Percentiles rank a stretch among this genome's conserved stretches.
Evolutionary conservation across 2,329 filamentous ascomycete species (phyloP).

Genomic region (Aspergillus pseudoglaucus): DNA sequence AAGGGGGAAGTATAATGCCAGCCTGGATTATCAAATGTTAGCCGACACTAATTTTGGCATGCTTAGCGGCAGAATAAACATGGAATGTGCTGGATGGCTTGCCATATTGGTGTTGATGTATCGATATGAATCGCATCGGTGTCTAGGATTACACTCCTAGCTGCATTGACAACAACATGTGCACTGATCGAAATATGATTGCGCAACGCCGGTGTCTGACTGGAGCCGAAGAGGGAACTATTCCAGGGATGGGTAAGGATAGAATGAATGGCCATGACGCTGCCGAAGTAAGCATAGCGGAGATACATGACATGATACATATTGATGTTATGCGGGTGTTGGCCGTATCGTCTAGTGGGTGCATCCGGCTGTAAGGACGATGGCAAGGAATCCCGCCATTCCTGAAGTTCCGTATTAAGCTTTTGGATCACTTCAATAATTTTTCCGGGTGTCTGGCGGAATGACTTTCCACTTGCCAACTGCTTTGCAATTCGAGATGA

Average conservation of each 20-base stretch:
- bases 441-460: not conserved
- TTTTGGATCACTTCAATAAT: too few species aligned
- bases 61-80: not conserved
- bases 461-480: not conserved
- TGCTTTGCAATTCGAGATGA: not conserved
- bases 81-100: too few species aligned
- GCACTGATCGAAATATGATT: not conserved
- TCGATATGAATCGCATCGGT: too few species aligned
- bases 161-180: not conserved
- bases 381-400: not conserved
- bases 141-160: not conserved
- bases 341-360: too few species aligned
- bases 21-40: not conserved
- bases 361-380: not conserved
- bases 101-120: too few species aligned
- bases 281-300: not conserved
- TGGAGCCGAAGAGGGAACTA: not conserved
- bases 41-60: not conserved
- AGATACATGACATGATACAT: not conserved
- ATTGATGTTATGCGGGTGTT: not conserved
- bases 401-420: not conserved
- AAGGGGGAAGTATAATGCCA: not conserved
- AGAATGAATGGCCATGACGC: not conserved
- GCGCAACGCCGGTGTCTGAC: not conserved
- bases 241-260: not conserved